Evolutionary conservation across 441 rosid species (phyloP), one percentile per base, ranked within the genome.

Genomic region (Eruca vesicaria): DNA sequence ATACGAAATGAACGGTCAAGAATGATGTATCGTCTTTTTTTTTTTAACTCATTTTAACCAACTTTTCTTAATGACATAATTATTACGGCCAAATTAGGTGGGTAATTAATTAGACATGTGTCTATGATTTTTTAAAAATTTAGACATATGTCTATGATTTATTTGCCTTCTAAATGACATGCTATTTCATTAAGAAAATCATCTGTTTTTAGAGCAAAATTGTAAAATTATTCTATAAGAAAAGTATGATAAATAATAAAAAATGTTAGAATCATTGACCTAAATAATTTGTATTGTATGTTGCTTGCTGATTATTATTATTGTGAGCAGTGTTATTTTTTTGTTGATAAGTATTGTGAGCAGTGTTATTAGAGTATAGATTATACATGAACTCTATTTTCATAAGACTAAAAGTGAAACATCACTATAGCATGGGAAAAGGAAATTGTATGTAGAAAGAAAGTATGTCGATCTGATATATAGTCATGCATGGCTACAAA

Each of bases 401-500:
- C 9, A 26, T 1, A 19, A 15, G 9, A 32, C 68, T 68, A 33
- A 29, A 53, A 21, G 41, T 53, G 59, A 55, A 69, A 43, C 71
- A 63, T 56, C 1, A 75, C 48, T 26, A 2, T 43, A 56, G 4
- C 33, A 41, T 9, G 21, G 18, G 26, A 69, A 63, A 23, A 63
- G 6, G 75, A 58, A 7, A 7, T 23, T 1, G 38, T 26, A 20
- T 11, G 43, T 14, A 62, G 60, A 57, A 67, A 11, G 38, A 16
- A 18, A 10, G 60, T 10, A 0, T 19, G 7, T 69, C 15, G 64
- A 63, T 59, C 56, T 65, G 76, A 48, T 18, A 48, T 18, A 19
- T 19, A 29, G 73, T 71, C 64, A 66, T 32, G 36, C 56, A 28
- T 76, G 71, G 57, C 53, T 48, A 79, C 97, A 90, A 45, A 72